These are phyloP conservation scores for Lobosporangium transversale DNA, from an alignment of 192 early-diverging fungal species.

Conservation along the genomic window DNA sequence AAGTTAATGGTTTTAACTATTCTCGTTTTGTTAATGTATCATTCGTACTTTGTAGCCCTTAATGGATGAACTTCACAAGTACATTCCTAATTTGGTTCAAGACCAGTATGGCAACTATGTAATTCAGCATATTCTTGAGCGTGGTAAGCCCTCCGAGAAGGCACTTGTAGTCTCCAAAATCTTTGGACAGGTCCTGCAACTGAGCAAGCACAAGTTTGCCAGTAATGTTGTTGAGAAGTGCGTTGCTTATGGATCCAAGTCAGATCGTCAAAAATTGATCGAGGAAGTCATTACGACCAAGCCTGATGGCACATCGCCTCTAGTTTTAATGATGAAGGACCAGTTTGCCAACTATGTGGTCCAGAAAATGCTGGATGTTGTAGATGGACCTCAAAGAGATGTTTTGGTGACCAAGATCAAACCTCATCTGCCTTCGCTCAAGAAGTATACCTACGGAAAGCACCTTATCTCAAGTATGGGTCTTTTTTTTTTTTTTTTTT, in stretches of 20 bases:
- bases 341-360: slow-evolving; percentile 99
- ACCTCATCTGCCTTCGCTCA: slow-evolving; percentile 90
- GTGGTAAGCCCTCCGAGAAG: slow-evolving; percentile 90
- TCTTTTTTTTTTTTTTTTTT: background rate
- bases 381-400: slow-evolving; percentile 90
- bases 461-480: slow-evolving; percentile 84
- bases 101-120: slow-evolving; percentile 99
- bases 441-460: slow-evolving; percentile 99
- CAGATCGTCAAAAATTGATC: slow-evolving; percentile 88
- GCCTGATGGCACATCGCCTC: slow-evolving; percentile 85
- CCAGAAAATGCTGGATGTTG: slow-evolving; percentile 99
- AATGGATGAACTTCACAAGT: slow-evolving; percentile 94
- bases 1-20: no score
- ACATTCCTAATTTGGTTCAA: slow-evolving; percentile 91
- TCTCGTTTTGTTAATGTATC: no score
- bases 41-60: slow-evolving; percentile 65
- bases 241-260: slow-evolving; percentile 89
- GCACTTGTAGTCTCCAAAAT: slow-evolving; percentile 88
- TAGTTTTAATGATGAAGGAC: slow-evolving; percentile 99
- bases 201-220: slow-evolving; percentile 99
- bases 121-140: slow-evolving; percentile 98
- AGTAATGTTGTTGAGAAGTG: slow-evolving; percentile 99
- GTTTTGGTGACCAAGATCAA: slow-evolving; percentile 90
- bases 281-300: slow-evolving; percentile 91
- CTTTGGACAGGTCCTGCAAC: slow-evolving; percentile 87